Evolutionary conservation across 2,329 filamentous ascomycete genomes (phyloP), one percentile per base, ranked within the genome.

Genomic region (Xylaria sp.): DNA sequence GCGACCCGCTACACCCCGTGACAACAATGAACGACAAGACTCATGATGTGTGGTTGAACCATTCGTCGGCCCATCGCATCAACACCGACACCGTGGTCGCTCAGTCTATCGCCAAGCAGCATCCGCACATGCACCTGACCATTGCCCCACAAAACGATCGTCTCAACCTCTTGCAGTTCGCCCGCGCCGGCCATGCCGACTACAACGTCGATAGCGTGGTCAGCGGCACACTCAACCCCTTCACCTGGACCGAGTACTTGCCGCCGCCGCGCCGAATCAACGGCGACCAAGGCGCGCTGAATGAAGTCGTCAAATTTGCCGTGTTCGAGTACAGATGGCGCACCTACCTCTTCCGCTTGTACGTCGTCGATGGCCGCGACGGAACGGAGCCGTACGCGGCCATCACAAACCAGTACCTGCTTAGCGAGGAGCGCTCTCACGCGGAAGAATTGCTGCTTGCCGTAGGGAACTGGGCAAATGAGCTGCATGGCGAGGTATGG

Each of bases 401-500:
- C 0, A 33, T 72, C 3, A 66, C 63, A 15, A 79, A 79, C 67
- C 77, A 73, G 61, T 83, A 79, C 65, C 64, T 83, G 21, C 72
- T 83, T 0, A 69, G 76, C 1, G 55, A 74, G 1, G 69, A 76
- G 38, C 70, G 70, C 31, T 50, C 58, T 46, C 70, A 72, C 33
- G 75, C 76, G 2, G 82, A 89, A 61, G 78, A 79, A 3, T 77
- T 91, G 42, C 74, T 90, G 31, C 76, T 83, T 7, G 82, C 83
- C 2, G 86, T 82, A 0, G 83, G 84, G 0, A 72, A 75, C 19
- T 90, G 85, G 84, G 77, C 76, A 21, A 77, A 75, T 58, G 80
- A 87, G 65, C 75, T 90, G 19, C 87, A 89, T 69, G 77, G 85
- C 25, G 87, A 90, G 75, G 82, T 91, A 31, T 87, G 87, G 79